Base-by-base conservation (phyloP, 352 stramenopile genomes). In the Phytophthora meadii region DNA sequence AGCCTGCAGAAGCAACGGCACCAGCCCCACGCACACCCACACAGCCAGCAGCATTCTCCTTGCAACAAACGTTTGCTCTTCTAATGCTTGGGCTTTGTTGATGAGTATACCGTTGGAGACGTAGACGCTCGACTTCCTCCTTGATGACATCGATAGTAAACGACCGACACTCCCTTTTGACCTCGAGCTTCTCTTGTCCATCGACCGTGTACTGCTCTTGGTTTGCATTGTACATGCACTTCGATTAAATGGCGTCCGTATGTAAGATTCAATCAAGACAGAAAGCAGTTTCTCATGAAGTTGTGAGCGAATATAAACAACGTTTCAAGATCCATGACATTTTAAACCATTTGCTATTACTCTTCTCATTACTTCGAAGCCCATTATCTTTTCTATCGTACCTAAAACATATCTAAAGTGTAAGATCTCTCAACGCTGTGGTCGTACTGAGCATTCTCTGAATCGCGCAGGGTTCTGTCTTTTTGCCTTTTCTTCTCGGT, bases 401-500 rank as follows among this genome's bases (percentile, higher is more conserved):
- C 22, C 22, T 22, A 22, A 22, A 22, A 22, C 22, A 22, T 22
- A 22, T 34, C 28, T 9, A 9, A 34, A 34, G 28, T 9, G 28
- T 34, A 10, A 36, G 30, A 32, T 37, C 28, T 30, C 24, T 79
- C 44, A 84, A 10, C 64, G 42, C 19, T 54, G 41, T 47, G 68
- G 70, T 24, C 72, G 70, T 25, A 79, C 59, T 3, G 75, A 80
- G 30, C 76, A 87, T n/a, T 89, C 80, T 4, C 80, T 76, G 27
- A 85, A 82, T 27, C 74, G 67, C 28, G 76, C 72, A n/a, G 77
- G 52, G 8, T 63, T 58, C 46, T 71, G 51, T 32, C 70, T 74
- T 48, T 84, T 84, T 14, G 54, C 25, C 17, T 76, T 78, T 27
- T 89, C 80, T 54, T 79, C 67, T 1, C 80, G 77, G 52, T 89